Conservation (phyloP, 768 basidiomycete genomes). For the Mycena vitilis region DNA sequence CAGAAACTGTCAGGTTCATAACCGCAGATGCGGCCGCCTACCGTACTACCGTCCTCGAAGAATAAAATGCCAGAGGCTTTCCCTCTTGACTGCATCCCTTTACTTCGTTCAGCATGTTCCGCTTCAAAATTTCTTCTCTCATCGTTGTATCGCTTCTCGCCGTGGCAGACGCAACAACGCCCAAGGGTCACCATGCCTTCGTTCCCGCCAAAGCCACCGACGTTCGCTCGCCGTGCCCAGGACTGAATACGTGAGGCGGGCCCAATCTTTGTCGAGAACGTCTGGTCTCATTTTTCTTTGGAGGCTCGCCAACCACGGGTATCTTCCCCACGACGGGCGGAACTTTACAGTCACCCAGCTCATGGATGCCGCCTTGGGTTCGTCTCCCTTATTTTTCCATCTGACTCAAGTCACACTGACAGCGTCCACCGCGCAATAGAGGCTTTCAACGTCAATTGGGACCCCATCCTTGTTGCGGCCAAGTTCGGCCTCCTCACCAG, state of each 20-base stretch:
- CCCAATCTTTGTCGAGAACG: neutral
- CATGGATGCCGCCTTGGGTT: neutral
- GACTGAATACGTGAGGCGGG: neutral
- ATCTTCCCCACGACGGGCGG: neutral
- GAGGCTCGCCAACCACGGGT: neutral
- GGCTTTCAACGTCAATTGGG: conserved; percentile 9
- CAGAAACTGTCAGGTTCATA: too few species aligned
- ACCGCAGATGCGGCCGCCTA: too few species aligned
- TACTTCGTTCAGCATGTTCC: too few species aligned
- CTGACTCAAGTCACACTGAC: neutral
- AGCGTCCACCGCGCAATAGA: neutral
- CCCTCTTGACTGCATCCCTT: too few species aligned
- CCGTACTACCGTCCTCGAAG: too few species aligned
- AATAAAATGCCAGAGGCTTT: too few species aligned
- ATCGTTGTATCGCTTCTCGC: too few species aligned
- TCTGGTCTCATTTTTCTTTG: neutral
- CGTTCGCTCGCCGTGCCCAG: too few species aligned
- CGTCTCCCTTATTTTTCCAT: neutral
- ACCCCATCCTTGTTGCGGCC: conserved; percentile 2
- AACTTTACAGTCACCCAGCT: neutral
- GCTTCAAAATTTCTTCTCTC: too few species aligned
- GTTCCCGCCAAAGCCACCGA: too few species aligned
- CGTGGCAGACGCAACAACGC: too few species aligned
- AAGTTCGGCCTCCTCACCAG: conserved; percentile 16
- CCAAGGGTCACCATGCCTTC: too few species aligned